Conservation (phyloP, 139 green algal species). For the Chlamydomonas applanata region DNA sequence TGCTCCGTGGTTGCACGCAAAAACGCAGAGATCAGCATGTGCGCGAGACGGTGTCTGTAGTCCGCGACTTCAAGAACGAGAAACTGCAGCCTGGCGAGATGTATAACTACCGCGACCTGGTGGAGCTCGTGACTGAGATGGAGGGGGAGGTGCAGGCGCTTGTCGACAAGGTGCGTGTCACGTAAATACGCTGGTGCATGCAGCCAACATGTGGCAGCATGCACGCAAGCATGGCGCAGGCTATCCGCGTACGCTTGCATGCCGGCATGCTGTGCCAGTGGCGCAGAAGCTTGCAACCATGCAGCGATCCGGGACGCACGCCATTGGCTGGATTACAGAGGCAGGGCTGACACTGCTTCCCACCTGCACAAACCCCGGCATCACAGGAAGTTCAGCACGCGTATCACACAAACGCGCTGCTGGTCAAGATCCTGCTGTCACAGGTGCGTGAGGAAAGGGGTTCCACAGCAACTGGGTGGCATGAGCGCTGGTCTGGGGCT, state of each 20-base stretch:
- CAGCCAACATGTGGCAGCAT: not conserved
- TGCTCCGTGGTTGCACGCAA: not conserved
- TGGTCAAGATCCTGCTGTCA: constrained; percentile 44
- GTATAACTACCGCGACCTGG: constrained; percentile 47
- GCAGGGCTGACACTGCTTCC: not conserved
- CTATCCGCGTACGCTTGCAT: too few species aligned
- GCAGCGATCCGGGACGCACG: too few species aligned
- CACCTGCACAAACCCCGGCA: not conserved
- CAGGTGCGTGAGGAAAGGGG: too few species aligned
- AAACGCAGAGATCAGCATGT: constrained; percentile 39
- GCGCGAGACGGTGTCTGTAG: constrained; percentile 21
- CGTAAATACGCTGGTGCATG: not conserved
- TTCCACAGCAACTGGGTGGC: too few species aligned
- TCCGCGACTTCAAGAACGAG: constrained; percentile 42
- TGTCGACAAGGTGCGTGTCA: constrained; percentile 35
- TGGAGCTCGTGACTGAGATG: constrained; percentile 22
- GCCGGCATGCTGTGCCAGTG: too few species aligned
- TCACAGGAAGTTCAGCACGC: constrained; percentile 48
- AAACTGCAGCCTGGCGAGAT: constrained; percentile 38
- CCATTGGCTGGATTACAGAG: too few species aligned
- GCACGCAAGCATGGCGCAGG: not conserved
- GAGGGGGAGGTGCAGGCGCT: constrained; percentile 16
- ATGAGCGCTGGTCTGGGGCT: too few species aligned
- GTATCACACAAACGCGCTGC: constrained; percentile 42
- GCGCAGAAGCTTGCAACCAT: not conserved